Base-by-base conservation (phyloP, 2,329 filamentous ascomycete species). In the Trichoderma pleuroti region DNA sequence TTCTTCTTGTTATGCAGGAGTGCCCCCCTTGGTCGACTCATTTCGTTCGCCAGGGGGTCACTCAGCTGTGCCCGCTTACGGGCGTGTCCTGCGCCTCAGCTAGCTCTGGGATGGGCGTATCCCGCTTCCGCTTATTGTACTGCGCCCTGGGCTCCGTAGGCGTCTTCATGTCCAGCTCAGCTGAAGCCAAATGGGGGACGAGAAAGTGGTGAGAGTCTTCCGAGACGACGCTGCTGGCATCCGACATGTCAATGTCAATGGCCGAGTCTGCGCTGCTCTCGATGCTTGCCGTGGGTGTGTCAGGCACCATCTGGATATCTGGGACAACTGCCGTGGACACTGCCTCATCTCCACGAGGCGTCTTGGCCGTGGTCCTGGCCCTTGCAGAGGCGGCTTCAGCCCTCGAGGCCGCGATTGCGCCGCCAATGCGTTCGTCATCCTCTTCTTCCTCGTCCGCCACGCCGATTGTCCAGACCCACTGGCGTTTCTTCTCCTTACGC, bases 391-490 rank as follows among this genome's bases (percentile, higher is more conserved):
- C 77, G 18, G 77, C 74, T 65, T 80, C 79, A 18, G 77, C 77
- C 21, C 81, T 78, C 5, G 83, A 72, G 8, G 83, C 83, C 16
- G 81, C 79, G 24, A 84, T 78, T 3, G 83, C 82, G 1, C 81
- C 83, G 42, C 81, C 82, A 5, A 84, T 77, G 36, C 82, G 80
- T 69, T 82, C 80, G 61, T 83, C 80, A 16, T 82, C 80, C 16
- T 84, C 80, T 8, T 80, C 82, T 3, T 81, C 82, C 9, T 85
- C 82, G 2, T 83, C 84, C 1, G 87, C 86, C 71, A 85, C 84
- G 3, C 85, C 87, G 57, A 91, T 90, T 1, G 89, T 91, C 89
- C 89, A 91, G 42, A 89, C 86, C 89, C 88, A 91, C 56, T 85
- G 85, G 14, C 88, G 82, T 78, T 87, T 89, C 83, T 88, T 90